Conservation (phyloP, 2,329 filamentous ascomycete species). For the Chalara sp. region DNA sequence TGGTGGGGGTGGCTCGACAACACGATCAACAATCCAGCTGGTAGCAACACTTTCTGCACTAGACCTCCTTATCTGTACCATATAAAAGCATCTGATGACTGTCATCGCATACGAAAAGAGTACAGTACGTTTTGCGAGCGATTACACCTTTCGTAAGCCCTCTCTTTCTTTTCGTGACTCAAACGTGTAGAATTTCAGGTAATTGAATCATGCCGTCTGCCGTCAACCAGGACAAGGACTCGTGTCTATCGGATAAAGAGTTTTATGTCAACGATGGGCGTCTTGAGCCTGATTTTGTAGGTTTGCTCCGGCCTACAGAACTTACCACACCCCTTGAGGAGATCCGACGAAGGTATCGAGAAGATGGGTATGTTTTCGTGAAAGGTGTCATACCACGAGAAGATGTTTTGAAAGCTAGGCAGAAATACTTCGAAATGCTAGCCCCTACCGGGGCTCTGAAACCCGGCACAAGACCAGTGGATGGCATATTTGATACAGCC, state of each 20-base stretch:
- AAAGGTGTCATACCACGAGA: conserved; percentile 45
- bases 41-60: no score
- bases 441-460: conserved; percentile 49
- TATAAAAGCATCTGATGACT: no score
- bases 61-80: no score
- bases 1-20: no score
- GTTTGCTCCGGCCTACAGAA: conserved; percentile 4
- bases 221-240: no score
- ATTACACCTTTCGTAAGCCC: no score
- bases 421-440: conserved; percentile 46
- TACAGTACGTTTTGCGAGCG: no score
- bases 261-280: background rate
- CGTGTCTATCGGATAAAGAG: background rate
- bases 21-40: no score
- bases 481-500: conserved; percentile 44
- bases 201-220: no score
- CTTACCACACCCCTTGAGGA: conserved; percentile 34
- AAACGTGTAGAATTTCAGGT: no score
- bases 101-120: no score
- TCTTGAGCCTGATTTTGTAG: background rate
- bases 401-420: conserved; percentile 44
- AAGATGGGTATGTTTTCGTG: conserved; percentile 49
- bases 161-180: no score
- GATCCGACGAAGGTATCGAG: conserved; percentile 36
- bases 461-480: conserved; percentile 41